phyloP scores from a whole-genome alignment of 2,329 filamentous ascomycete genomes.

The Penicillium concentricum region DNA sequence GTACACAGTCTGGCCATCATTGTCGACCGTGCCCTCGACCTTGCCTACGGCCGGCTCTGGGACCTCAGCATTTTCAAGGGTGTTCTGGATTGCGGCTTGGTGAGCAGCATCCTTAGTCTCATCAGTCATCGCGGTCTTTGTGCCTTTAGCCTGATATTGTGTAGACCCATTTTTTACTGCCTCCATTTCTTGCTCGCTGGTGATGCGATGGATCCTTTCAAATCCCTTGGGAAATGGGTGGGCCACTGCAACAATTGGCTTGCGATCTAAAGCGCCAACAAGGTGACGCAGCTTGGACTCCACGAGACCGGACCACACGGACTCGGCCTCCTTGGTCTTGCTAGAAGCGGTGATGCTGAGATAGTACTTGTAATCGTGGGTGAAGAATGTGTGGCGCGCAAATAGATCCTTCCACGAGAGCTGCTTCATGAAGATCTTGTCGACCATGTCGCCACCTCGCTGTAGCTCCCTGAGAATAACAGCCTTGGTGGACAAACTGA shows the following conservation, averaged over 20 bases:
- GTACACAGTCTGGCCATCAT: slow-evolving; percentile 58
- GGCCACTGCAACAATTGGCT: slow-evolving; percentile 75
- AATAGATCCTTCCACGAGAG: slow-evolving; percentile 86
- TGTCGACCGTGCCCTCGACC: slow-evolving; percentile 35
- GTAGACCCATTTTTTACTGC: slow-evolving; percentile 62
- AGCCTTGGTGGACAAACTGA: slow-evolving; percentile 79
- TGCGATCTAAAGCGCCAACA: slow-evolving; percentile 77
- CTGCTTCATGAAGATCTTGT: slow-evolving; percentile 74
- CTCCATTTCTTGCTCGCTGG: slow-evolving; percentile 60
- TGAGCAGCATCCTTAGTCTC: slow-evolving; percentile 52
- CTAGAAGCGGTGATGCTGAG: slow-evolving; percentile 82
- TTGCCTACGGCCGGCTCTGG: slow-evolving; percentile 36
- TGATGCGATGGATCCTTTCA: slow-evolving; percentile 73
- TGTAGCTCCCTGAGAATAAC: slow-evolving; percentile 82
- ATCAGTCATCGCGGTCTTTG: slow-evolving; percentile 53
- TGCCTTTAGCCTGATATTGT: slow-evolving; percentile 57
- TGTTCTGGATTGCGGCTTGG: slow-evolving; percentile 48
- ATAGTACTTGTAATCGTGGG: slow-evolving; percentile 90
- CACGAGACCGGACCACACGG: slow-evolving; percentile 85
- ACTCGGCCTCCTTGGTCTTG: slow-evolving; percentile 77
- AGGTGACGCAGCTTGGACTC: slow-evolving; percentile 90
- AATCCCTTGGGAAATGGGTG: slow-evolving; percentile 93
- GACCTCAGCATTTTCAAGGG: slow-evolving; percentile 41
- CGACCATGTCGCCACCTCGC: slow-evolving; percentile 72
- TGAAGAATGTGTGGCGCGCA: slow-evolving; percentile 89